Conservation (phyloP, 1,284 basidiomycete genomes). For the Kwoniella shivajii region DNA sequence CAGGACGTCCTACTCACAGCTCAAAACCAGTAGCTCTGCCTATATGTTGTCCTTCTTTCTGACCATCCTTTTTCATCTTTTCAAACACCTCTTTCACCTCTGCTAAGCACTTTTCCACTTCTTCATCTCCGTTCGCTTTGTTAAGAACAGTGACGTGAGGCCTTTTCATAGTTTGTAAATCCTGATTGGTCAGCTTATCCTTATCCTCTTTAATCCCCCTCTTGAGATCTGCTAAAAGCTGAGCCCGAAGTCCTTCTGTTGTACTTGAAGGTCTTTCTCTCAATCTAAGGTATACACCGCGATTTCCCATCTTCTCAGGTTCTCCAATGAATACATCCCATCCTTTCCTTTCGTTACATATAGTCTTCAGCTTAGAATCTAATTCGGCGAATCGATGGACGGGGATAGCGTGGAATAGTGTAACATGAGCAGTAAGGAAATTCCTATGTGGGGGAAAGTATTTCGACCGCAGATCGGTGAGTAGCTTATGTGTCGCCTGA, state of each 20-base stretch:
- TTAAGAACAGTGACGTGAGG: slow-evolving; percentile 33
- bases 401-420: slow-evolving; percentile 41
- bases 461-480: slow-evolving; percentile 32
- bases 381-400: slow-evolving; percentile 27
- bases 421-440: slow-evolving; percentile 35
- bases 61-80: slow-evolving; percentile 6
- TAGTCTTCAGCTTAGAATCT: slow-evolving; percentile 17
- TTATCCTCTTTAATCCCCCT: slow-evolving; percentile 14
- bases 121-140: slow-evolving; percentile 14
- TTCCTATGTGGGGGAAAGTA: slow-evolving; percentile 37
- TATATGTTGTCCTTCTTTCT: slow-evolving; percentile 10
- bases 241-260: slow-evolving; percentile 23
- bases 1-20: slow-evolving; percentile 13
- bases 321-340: slow-evolving; percentile 35
- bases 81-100: slow-evolving; percentile 14
- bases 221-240: slow-evolving; percentile 22
- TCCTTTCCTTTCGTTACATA: slow-evolving; percentile 15
- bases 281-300: slow-evolving; percentile 31
- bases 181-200: slow-evolving; percentile 35
- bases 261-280: slow-evolving; percentile 27
- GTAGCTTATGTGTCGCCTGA: slow-evolving; percentile 22
- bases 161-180: slow-evolving; percentile 24
- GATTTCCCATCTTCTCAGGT: slow-evolving; percentile 34
- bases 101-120: slow-evolving; percentile 14
- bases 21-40: slow-evolving; percentile 16